Percentiles rank a stretch among this genome's conserved stretches.
phyloP scores from a whole-genome alignment of 2,329 filamentous ascomycete species.

The Grosmannia huntii region DNA sequence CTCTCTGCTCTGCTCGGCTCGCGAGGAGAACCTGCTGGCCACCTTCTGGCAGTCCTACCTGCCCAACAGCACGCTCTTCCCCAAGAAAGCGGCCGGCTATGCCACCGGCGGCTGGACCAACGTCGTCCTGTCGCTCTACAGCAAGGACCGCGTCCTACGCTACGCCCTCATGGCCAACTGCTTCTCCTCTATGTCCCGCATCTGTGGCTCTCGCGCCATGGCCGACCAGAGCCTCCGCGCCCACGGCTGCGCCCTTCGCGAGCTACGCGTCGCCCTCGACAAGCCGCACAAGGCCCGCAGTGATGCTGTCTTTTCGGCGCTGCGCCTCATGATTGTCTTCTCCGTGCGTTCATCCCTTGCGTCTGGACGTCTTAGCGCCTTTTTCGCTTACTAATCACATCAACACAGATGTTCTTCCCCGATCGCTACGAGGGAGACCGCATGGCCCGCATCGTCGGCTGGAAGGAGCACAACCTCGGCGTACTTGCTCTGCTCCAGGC shows the following conservation, averaged over 20 bases:
- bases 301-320: slow-evolving; percentile 12
- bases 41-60: slow-evolving; percentile 12
- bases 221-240: slow-evolving; percentile 10
- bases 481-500: slow-evolving; percentile 10
- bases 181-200: slow-evolving; percentile 9
- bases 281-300: slow-evolving; percentile 7
- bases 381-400: too few relatives aligned
- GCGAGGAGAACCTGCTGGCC: slow-evolving; percentile 8
- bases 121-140: slow-evolving; percentile 10
- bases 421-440: slow-evolving; percentile 11
- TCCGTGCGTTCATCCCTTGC: slow-evolving; percentile 6
- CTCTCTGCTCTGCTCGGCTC: slow-evolving; percentile 4
- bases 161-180: slow-evolving; percentile 11
- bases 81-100: slow-evolving; percentile 3
- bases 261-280: slow-evolving; percentile 10
- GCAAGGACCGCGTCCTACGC: slow-evolving; percentile 10
- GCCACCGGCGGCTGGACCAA: slow-evolving; percentile 13
- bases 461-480: slow-evolving; percentile 11
- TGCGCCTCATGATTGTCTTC: slow-evolving; percentile 14
- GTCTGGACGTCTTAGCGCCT: too few relatives aligned
- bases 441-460: slow-evolving; percentile 10
- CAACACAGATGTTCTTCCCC: slow-evolving; percentile 11
- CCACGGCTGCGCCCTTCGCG: slow-evolving; percentile 12
- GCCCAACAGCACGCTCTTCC: slow-evolving; percentile 10
- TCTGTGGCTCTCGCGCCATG: slow-evolving; percentile 6